Evolutionary conservation across 176 grass and related monocot species (phyloP), one percentile per base, ranked within the genome.

Genomic region (Juncus effusus): DNA sequence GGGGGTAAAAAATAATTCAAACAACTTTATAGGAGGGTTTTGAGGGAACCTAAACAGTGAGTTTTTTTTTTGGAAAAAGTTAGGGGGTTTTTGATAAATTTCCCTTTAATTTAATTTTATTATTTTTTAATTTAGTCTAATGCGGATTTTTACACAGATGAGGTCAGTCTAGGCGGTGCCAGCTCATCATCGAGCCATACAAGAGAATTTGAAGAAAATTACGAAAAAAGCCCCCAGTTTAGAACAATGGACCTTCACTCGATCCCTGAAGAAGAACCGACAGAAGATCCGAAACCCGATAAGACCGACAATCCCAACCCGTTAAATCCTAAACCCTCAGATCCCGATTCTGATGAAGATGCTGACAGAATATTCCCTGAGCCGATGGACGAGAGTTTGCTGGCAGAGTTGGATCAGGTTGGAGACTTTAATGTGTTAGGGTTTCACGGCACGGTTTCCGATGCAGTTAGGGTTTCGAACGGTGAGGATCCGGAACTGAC

Each of bases 301-400:
- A 69, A 61, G 8, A 19, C 62, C n/a, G 62, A 61, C 66, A 60
- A 63, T 60, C 37, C 13, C 55, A 61, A 80, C 49, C 58, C 67
- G 77, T 74, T 79, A 58, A 58, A 12, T 56, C 42, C 77, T 74
- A 8, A 47, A 51, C 61, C 67, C 53, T 79, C 77, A 75, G 42
- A 87, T 72, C 38, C 60, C 75, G 80, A 91, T 83, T 88, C 80
- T 59, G 93, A 89, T 77, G 85, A 92, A 15, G 85, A 86, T 54
- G 77, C 44, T 74, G 77, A 81, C 64, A 84, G 79, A 82, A 78
- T 89, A 16, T 88, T 89, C 75, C 80, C 88, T 58, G 85, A 89
- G 47, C 74, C 79, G 42, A 91, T 91, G 64, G 87, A 91, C 83
- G 87, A 89, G 67, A 70, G 51, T 89, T 91, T 92, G 59, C 59